Evolutionary conservation across 108 stramenopile genomes (phyloP).

Genomic region (Aurantiochytrium sp.): DNA sequence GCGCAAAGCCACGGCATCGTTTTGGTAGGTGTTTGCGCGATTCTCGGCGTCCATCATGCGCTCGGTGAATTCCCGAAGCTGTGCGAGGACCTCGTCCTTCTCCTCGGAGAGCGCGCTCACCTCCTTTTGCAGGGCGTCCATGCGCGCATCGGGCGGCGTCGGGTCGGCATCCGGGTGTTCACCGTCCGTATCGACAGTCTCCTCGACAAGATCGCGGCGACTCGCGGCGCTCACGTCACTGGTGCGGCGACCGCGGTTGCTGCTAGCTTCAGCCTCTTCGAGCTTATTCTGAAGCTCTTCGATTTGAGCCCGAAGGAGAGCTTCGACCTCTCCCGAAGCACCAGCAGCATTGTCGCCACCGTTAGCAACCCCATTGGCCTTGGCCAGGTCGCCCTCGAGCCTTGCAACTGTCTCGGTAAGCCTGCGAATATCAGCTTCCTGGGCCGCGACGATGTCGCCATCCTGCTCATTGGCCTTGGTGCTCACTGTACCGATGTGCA

Average conservation of each 20-base stretch:
- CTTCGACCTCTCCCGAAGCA: background rate
- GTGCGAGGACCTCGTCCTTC: background rate
- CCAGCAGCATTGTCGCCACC: background rate
- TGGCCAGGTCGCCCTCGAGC: background rate
- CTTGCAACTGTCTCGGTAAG: background rate
- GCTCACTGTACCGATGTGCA: background rate
- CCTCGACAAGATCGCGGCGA: too few species aligned
- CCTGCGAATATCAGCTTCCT: background rate
- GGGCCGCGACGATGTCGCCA: background rate
- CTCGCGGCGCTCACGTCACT: background rate
- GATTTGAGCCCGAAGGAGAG: background rate
- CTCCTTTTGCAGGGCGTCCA: background rate
- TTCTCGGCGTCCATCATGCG: slow-evolving; percentile 8
- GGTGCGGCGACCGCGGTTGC: background rate
- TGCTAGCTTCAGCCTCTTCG: background rate
- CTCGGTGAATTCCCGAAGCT: background rate
- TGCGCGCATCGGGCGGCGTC: background rate
- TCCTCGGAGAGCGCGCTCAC: background rate
- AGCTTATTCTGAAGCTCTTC: background rate
- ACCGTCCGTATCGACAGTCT: background rate
- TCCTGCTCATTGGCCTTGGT: background rate
- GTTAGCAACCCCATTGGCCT: background rate
- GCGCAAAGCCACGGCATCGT: background rate
- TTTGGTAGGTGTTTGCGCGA: background rate
- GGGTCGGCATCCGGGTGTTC: background rate